Conservation (phyloP, 2,329 filamentous ascomycete species). For the Rhytidhysteron rufulum region DNA sequence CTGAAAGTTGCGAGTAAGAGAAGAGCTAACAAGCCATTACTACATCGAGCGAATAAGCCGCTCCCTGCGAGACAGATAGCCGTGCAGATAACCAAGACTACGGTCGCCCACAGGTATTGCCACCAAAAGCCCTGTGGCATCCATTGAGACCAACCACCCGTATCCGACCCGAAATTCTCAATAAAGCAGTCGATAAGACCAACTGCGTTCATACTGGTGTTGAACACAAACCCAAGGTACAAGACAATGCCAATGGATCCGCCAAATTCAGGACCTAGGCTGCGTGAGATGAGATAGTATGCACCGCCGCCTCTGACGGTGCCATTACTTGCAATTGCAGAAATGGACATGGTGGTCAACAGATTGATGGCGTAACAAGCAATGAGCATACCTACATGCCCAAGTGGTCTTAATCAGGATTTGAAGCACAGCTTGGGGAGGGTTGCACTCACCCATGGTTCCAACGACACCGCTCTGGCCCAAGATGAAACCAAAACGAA, state of each 20-base stretch:
- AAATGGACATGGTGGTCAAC: slow-evolving; percentile 81
- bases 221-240: slow-evolving; percentile 82
- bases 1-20: slow-evolving; percentile 71
- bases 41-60: slow-evolving; percentile 73
- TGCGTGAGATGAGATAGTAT: slow-evolving; percentile 84
- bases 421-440: neutral
- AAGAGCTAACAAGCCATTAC: slow-evolving; percentile 69
- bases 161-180: slow-evolving; percentile 63
- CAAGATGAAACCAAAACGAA: slow-evolving; percentile 80
- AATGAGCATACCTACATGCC: slow-evolving; percentile 60
- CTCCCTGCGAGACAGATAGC: slow-evolving; percentile 75
- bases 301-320: slow-evolving; percentile 84
- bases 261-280: slow-evolving; percentile 81
- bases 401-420: neutral
- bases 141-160: slow-evolving; percentile 55
- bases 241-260: slow-evolving; percentile 85
- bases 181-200: slow-evolving; percentile 79
- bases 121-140: slow-evolving; percentile 73
- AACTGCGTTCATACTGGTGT: slow-evolving; percentile 82
- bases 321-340: slow-evolving; percentile 84
- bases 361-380: slow-evolving; percentile 77
- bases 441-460: slow-evolving; percentile 63
- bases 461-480: slow-evolving; percentile 76
- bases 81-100: slow-evolving; percentile 68
- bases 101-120: slow-evolving; percentile 71